phyloP scores from a whole-genome alignment of 2,329 filamentous ascomycete species.

The Xylariomycetidae sp. region DNA sequence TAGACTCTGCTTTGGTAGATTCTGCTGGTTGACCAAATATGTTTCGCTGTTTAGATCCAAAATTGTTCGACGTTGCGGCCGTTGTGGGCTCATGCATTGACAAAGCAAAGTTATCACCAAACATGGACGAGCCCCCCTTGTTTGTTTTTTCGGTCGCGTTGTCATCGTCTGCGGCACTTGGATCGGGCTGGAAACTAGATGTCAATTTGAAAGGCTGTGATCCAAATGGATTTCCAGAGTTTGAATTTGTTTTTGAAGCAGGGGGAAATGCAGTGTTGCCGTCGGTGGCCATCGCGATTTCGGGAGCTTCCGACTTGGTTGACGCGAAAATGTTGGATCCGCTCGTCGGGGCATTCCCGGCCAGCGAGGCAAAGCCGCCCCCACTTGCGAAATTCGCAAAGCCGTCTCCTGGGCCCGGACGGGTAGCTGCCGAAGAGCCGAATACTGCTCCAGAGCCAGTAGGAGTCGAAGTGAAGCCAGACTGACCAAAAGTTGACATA shows the following conservation, averaged over 20 bases:
- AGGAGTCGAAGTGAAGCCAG: conserved; percentile 38
- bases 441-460: conserved; percentile 12
- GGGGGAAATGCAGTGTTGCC: conserved; percentile 33
- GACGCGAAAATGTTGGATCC: conserved; percentile 36
- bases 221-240: conserved; percentile 34
- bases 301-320: conserved; percentile 28
- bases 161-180: conserved; percentile 54
- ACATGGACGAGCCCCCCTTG: conserved; percentile 44
- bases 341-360: conserved; percentile 26
- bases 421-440: conserved; percentile 11
- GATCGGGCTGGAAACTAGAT: conserved; percentile 63
- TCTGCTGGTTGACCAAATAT: conserved; percentile 15
- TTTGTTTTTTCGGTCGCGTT: conserved; percentile 38
- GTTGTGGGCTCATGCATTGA: conserved; percentile 47
- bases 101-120: conserved; percentile 57
- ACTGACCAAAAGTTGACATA: conserved; percentile 50
- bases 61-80: conserved; percentile 28
- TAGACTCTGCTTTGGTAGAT: conserved; percentile 27
- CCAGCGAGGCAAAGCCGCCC: conserved; percentile 51
- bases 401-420: conserved; percentile 20
- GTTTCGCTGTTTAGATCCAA: conserved; percentile 13
- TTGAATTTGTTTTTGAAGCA: conserved; percentile 31
- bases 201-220: conserved; percentile 62
- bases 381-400: conserved; percentile 47
- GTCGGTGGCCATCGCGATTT: conserved; percentile 30